Evolutionary conservation across 1,284 basidiomycete species (phyloP), one percentile per base, ranked within the genome.

Genomic region (Calocybe gambosa): DNA sequence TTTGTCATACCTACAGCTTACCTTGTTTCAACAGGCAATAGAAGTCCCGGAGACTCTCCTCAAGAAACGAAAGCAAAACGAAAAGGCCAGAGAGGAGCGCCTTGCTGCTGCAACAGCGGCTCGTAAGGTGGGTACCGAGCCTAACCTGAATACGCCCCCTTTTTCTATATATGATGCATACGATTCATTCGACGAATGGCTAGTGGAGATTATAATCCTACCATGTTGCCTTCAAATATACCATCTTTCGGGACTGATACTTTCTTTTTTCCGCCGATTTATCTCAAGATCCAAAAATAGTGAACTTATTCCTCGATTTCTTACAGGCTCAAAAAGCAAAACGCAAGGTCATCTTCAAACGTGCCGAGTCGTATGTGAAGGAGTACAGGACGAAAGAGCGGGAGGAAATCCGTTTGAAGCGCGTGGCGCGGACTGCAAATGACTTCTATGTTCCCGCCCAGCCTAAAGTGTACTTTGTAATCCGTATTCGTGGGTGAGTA

Each of bases 291-390:
- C 25, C 18, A 42, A 49, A 26, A 50, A 35, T 42, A 50, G 7
- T 23, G 21, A 26, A 49, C 35, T 47, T 19, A 50, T 19, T 15
- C 39, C 26, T n/a, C 45, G n/a, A 23, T 23, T 23, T 23, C 49
- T 46, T 52, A 39, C 63, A 97, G 94, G 86, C 87, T 46, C 74
- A 81, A 61, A 87, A 87, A 68, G 84, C 90, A 54, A 94, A 95
- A 80, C 87, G 96, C 73, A 89, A 89, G 71, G 87, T 97, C 67
- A 85, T 98, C 78, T 99, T 99, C 88, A 99, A 99, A 87, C 91
- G 96, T 53, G 95, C 96, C 45, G 96, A 99, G 74, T 75, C 89
- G 58, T 98, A 98, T 72, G 93, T 97, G 60, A 96, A 97, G 80
- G 95, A 98, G 75, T 98, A 98, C 73, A 72, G 88, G 51, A 58